A percentile compares a stretch with the other conserved stretches of the same genome.
Conservation (phyloP, 306 rosid genomes). For the Amphicarpaea edgeworthii region DNA sequence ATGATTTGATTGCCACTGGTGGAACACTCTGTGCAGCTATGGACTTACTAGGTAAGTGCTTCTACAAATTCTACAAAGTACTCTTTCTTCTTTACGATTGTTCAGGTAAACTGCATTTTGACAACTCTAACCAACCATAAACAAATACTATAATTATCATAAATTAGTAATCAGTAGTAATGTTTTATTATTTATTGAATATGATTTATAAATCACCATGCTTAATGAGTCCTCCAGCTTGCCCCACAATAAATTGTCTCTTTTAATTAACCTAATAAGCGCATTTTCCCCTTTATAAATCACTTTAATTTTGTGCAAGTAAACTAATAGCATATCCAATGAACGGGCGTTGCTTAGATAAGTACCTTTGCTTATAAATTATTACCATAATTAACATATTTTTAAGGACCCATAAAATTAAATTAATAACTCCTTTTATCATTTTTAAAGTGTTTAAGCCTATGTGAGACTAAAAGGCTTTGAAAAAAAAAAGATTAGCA, state of each 20-base stretch:
- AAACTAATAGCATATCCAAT: no score
- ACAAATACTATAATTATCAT: not conserved
- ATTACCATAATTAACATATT: no score
- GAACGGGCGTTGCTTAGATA: no score
- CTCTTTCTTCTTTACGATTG: no score
- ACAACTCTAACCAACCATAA: not conserved
- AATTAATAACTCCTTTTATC: no score
- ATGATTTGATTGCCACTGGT: slow-evolving; percentile 94
- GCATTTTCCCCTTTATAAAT: not conserved
- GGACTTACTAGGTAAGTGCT: slow-evolving; percentile 75
- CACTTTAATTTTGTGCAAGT: not conserved
- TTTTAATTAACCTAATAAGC: not conserved
- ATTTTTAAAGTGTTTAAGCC: no score
- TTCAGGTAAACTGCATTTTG: not conserved
- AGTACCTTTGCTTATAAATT: no score
- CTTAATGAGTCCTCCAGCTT: not conserved
- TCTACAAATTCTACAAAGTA: not conserved
- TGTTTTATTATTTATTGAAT: slow-evolving; percentile 9
- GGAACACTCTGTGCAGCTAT: slow-evolving; percentile 97
- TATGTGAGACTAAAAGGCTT: no score
- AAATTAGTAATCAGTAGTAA: not conserved
- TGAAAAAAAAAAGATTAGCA: no score
- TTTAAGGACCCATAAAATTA: no score
- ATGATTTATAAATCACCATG: not conserved
- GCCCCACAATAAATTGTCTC: not conserved